phyloP scores from a whole-genome alignment of 1,284 basidiomycete genomes.

The Leccinum pachyderme region DNA sequence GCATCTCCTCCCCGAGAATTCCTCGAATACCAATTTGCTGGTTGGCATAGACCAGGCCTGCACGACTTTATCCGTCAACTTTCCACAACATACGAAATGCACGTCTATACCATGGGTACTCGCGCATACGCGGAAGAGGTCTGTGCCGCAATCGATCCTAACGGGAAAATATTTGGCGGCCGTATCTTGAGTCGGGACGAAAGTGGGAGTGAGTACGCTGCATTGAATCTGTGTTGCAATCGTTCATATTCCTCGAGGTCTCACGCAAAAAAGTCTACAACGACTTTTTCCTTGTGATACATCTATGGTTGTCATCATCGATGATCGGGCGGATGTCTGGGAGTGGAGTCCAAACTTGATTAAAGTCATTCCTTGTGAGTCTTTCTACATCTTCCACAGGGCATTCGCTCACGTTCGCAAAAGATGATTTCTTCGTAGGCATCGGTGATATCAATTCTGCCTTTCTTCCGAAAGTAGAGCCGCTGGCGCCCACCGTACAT shows the following conservation, averaged over 20 bases:
- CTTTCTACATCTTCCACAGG: not conserved
- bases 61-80: slow-evolving; percentile 72
- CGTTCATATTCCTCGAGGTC: slow-evolving; percentile 43
- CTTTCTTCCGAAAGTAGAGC: slow-evolving; percentile 78
- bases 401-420: slow-evolving; percentile 5
- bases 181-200: slow-evolving; percentile 93
- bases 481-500: slow-evolving; percentile 41
- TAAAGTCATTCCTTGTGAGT: slow-evolving; percentile 93
- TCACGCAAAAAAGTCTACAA: slow-evolving; percentile 89
- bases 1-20: slow-evolving; percentile 4
- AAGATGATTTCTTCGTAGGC: slow-evolving; percentile 98
- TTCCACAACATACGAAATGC: slow-evolving; percentile 90
- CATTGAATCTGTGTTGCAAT: slow-evolving; percentile 1
- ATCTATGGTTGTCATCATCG: slow-evolving; percentile 98
- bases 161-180: slow-evolving; percentile 81
- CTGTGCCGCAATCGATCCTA: slow-evolving; percentile 90
- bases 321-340: slow-evolving; percentile 98
- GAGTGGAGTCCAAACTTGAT: slow-evolving; percentile 93
- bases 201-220: slow-evolving; percentile 74
- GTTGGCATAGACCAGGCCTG: slow-evolving; percentile 75
- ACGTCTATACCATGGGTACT: slow-evolving; percentile 99
- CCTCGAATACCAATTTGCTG: slow-evolving; percentile 10
- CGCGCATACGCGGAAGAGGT: slow-evolving; percentile 95
- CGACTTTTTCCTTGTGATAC: slow-evolving; percentile 95
- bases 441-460: slow-evolving; percentile 98